Evolutionary conservation across 2,329 filamentous ascomycete genomes (phyloP).

Genomic region (Beauveria bassiana): DNA sequence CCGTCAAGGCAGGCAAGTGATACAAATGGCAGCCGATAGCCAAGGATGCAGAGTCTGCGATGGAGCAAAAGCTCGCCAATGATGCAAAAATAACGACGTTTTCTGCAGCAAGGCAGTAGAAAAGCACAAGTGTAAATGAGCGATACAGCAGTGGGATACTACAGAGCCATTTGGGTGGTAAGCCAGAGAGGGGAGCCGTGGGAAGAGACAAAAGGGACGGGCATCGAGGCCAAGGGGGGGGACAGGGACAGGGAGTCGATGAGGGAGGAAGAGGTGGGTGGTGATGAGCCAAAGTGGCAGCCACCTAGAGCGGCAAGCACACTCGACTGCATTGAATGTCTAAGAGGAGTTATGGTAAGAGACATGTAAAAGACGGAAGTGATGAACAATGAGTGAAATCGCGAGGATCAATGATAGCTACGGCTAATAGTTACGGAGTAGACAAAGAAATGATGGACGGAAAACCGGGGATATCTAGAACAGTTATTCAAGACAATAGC

Average conservation of each 20-base stretch:
- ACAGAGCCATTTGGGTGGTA: not conserved
- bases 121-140: not conserved
- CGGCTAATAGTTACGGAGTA: not conserved
- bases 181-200: not conserved
- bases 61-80: not conserved
- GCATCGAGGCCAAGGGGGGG: not conserved
- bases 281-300: slow-evolving; percentile 4
- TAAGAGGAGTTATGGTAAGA: not conserved
- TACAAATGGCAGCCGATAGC: not conserved
- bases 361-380: not conserved
- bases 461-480: not conserved
- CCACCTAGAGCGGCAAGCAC: not conserved
- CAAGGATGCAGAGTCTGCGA: not conserved
- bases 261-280: not conserved
- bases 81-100: slow-evolving; percentile 1
- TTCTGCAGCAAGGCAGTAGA: not conserved
- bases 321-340: not conserved
- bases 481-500: not conserved
- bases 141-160: slow-evolving; percentile 1
- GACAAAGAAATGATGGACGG: not conserved
- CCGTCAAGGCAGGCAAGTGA: not conserved
- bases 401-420: not conserved
- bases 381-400: not conserved
- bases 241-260: not conserved
- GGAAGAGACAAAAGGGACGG: not conserved